Conservation (phyloP, 2,329 filamentous ascomycete genomes). For the Colletotrichum agaves region DNA sequence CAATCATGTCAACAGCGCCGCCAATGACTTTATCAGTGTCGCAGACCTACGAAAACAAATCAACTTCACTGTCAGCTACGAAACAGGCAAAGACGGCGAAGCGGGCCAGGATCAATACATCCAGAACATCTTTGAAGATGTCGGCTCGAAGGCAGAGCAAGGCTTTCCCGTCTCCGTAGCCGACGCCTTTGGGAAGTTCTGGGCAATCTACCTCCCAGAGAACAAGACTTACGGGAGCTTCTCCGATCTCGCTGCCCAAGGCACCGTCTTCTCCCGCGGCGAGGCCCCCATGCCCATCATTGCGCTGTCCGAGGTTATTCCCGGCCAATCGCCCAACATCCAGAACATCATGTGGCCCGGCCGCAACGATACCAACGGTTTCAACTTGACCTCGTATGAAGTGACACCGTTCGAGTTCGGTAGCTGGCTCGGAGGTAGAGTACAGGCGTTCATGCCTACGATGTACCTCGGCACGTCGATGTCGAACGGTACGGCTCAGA, state of each 20-base stretch:
- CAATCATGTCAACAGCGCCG: constrained; percentile 34
- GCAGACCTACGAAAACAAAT: constrained; percentile 36
- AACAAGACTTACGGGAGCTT: constrained; percentile 39
- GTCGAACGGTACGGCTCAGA: constrained; percentile 40
- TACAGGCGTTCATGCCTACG: constrained; percentile 45
- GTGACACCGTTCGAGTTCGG: constrained; percentile 48
- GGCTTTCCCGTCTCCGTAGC: constrained; percentile 42
- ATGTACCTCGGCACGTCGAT: constrained; percentile 45
- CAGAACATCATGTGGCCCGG: constrained; percentile 44
- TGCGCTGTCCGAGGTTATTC: constrained; percentile 43
- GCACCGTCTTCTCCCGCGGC: constrained; percentile 38
- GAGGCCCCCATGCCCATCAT: constrained; percentile 45
- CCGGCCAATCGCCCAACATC: constrained; percentile 43
- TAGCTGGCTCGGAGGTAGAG: constrained; percentile 44
- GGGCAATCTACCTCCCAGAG: constrained; percentile 41
- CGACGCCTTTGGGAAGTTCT: constrained; percentile 45
- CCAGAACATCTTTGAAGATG: constrained; percentile 39
- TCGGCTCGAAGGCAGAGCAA: constrained; percentile 40
- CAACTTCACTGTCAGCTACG: constrained; percentile 42
- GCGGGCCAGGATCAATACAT: constrained; percentile 29
- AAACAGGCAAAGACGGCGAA: constrained; percentile 36
- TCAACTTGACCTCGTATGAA: constrained; percentile 47
- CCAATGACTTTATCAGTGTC: constrained; percentile 43
- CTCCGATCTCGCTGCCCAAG: constrained; percentile 40
- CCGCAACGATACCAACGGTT: constrained; percentile 41